These are phyloP conservation scores for Colletotrichum agaves DNA, from an alignment of 2,329 filamentous ascomycete species.

Conservation along the genomic window DNA sequence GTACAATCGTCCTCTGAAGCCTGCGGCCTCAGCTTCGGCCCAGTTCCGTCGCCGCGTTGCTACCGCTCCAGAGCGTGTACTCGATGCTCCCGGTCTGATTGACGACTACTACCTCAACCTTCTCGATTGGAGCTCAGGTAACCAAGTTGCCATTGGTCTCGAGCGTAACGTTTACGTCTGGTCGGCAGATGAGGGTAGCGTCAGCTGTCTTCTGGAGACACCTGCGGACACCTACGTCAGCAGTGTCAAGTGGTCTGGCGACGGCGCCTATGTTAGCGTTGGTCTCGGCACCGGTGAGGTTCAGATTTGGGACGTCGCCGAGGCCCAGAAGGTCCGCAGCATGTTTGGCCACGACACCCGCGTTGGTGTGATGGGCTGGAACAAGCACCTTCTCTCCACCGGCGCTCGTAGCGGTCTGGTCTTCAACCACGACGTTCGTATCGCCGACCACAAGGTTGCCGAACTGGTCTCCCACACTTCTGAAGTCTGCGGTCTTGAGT, in stretches of 20 bases:
- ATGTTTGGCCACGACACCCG: constrained; percentile 98
- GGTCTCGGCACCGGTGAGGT: constrained; percentile 96
- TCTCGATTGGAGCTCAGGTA: constrained; percentile 96
- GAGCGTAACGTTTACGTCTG: constrained; percentile 98
- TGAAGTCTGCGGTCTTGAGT: constrained; percentile 97
- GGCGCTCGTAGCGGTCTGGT: constrained; percentile 94
- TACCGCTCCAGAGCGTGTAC: constrained; percentile 93
- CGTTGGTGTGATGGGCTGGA: constrained; percentile 98
- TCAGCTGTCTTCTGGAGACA: constrained; percentile 89
- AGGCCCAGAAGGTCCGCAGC: constrained; percentile 93
- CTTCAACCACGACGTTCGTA: constrained; percentile 98
- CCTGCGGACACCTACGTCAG: constrained; percentile 93
- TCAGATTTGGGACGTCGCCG: constrained; percentile 99
- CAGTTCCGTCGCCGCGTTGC: constrained; percentile 93
- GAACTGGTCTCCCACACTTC: constrained; percentile 97
- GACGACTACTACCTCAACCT: constrained; percentile 99
- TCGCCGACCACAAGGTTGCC: constrained; percentile 97
- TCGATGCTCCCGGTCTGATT: constrained; percentile 94
- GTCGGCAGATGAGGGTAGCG: constrained; percentile 93
- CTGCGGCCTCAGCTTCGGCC: constrained; percentile 76
- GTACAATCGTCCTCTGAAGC: constrained; percentile 95
- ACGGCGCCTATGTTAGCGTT: constrained; percentile 95
- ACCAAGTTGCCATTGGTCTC: constrained; percentile 97
- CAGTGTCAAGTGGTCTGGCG: constrained; percentile 98
- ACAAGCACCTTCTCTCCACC: constrained; percentile 96